Percentiles rank a stretch among this genome's conserved stretches.
Conservation (phyloP, 2,329 filamentous ascomycete species). For the Ophiostoma himal-ulmi region DNA sequence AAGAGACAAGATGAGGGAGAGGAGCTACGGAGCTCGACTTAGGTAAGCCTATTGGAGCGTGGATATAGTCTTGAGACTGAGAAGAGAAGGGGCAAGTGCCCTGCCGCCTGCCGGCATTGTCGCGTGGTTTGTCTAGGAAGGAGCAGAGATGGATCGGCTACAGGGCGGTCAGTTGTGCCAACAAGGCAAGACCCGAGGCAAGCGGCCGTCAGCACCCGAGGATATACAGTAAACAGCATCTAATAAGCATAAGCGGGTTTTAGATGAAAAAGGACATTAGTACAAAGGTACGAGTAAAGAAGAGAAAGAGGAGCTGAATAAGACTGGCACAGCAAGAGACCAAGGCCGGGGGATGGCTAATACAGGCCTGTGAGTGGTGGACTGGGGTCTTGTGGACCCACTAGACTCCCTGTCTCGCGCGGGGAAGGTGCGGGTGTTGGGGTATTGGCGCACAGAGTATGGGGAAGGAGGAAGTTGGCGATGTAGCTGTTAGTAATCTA, state of each 20-base stretch:
- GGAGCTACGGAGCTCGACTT: background rate
- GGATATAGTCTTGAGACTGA: background rate
- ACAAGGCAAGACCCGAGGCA: constrained; percentile 1
- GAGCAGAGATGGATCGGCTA: background rate
- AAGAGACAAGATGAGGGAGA: background rate
- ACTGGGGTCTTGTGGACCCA: background rate
- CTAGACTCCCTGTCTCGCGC: background rate
- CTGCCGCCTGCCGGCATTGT: background rate
- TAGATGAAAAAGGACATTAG: background rate
- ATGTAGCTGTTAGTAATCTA: background rate
- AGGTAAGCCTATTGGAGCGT: background rate
- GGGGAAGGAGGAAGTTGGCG: background rate
- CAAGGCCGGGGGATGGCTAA: background rate
- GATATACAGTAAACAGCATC: background rate
- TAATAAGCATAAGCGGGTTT: background rate
- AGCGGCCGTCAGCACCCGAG: constrained; percentile 10
- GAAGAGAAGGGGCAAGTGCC: background rate
- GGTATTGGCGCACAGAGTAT: background rate
- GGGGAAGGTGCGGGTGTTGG: background rate
- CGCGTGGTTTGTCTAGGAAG: background rate
- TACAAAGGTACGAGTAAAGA: background rate
- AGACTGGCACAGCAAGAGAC: background rate
- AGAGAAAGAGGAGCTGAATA: background rate
- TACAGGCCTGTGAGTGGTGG: background rate
- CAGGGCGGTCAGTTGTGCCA: background rate